Evolutionary conservation across 2,329 filamentous ascomycete species (phyloP).

Genomic region (Diplocarpon mali): DNA sequence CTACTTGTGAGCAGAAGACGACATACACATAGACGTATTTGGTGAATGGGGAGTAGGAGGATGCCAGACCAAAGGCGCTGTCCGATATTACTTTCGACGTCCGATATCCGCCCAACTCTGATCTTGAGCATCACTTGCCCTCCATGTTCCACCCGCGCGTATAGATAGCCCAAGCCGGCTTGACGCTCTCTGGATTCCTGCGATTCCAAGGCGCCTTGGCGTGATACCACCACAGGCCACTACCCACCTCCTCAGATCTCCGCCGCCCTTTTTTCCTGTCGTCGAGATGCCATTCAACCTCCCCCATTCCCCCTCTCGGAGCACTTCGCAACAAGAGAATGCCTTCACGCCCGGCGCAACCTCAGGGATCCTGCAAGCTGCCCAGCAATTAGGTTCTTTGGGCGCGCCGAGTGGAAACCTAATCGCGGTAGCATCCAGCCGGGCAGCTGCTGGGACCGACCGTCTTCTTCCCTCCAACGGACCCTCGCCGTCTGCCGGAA

Average conservation of each 20-base stretch:
- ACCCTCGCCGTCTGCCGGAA: neutral
- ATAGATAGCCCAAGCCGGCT: neutral
- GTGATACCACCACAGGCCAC: too few relatives aligned
- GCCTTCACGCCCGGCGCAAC: constrained; percentile 2
- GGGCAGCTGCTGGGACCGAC: constrained; percentile 1
- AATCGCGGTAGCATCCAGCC: constrained; percentile 2
- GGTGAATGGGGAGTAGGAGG: too few relatives aligned
- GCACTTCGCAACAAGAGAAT: constrained; percentile 6
- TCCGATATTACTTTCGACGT: neutral
- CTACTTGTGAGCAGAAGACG: too few relatives aligned
- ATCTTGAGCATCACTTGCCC: neutral
- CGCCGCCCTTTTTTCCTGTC: neutral
- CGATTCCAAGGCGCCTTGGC: too few relatives aligned
- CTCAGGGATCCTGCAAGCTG: constrained; percentile 7
- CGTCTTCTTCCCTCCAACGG: constrained; percentile 2
- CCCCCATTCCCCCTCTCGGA: constrained; percentile 1
- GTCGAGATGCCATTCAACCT: constrained; percentile 4
- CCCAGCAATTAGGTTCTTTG: constrained; percentile 9
- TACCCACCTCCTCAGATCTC: too few relatives aligned
- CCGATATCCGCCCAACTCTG: neutral
- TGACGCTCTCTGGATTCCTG: neutral
- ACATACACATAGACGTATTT: too few relatives aligned
- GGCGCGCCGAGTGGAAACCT: constrained; percentile 9
- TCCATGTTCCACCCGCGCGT: neutral
- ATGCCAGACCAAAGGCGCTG: too few relatives aligned